Conservation (phyloP, 148 eudicot species). For the Rhododendron henanense region DNA sequence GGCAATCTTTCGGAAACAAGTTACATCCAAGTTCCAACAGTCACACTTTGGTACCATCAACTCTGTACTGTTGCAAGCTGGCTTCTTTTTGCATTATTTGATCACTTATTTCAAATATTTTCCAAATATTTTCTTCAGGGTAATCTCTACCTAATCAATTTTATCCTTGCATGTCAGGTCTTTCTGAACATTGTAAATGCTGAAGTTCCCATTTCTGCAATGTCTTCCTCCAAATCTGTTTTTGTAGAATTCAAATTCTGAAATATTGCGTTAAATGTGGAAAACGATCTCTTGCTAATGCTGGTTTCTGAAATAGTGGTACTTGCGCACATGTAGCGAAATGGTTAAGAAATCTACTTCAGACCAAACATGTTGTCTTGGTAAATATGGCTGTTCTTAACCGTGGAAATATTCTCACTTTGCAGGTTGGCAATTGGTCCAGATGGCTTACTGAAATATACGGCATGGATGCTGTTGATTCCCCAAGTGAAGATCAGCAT, state of each 20-base stretch:
- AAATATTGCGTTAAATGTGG: background rate
- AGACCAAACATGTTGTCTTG: background rate
- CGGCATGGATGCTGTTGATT: slow-evolving; percentile 35
- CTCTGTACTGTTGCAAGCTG: background rate
- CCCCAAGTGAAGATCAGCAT: slow-evolving; percentile 20
- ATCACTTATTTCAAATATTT: background rate
- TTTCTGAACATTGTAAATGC: background rate
- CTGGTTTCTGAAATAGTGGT: background rate
- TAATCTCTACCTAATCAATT: background rate
- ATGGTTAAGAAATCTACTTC: background rate
- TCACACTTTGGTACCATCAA: background rate
- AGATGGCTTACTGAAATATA: slow-evolving; percentile 60
- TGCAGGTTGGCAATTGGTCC: slow-evolving; percentile 89
- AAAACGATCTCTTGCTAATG: background rate
- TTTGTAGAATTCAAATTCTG: background rate
- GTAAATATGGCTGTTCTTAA: background rate
- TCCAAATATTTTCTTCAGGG: background rate
- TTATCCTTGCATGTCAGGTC: background rate
- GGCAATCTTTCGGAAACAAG: no score
- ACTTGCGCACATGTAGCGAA: background rate
- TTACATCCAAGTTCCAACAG: no score
- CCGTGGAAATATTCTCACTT: background rate
- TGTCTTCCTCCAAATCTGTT: background rate
- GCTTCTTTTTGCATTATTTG: background rate
- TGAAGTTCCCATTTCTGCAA: background rate